Base-by-base conservation (phyloP, 257 asterid genomes). In the Knoxia roxburghii region DNA sequence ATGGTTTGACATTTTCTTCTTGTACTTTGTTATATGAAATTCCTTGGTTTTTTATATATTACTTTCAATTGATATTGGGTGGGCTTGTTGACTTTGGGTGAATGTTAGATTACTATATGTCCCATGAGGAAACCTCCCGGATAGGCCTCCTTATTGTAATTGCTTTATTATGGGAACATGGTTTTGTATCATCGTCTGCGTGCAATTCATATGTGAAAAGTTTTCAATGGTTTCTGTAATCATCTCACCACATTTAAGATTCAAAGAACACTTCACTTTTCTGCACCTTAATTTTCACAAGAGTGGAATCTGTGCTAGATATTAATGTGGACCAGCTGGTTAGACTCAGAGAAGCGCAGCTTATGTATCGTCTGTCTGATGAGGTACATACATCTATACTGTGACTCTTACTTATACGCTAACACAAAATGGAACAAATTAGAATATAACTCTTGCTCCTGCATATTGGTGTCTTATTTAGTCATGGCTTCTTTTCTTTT, bases 301-400 rank as follows among this genome's bases (percentile, higher is more conserved):
- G 67, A 45, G 53, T 72, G 74, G 30, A 26, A 73, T 72, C 37
- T 76, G 76, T 76, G 73, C 74, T 69, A 94, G 99, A 89, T 87
- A 68, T 94, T 67, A 84, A 77, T 67, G 93, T 52, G 72, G 73
- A 72, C 56, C 93, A 89, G 80, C 79, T 94, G 86, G 79, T 89
- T 76, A 75, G 82, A 74, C 88, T 94, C 51, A 85, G 97, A 73
- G 96, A 94, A 87, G 93, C 96, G 26, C 99, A 94, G 67, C 86
- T 81, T 73, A 71, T 65, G 61, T 94, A 86, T 79, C 87, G 80
- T 68, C 87, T 94, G 68, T 85, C 96, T 27, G 98, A 94, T 75
- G 96, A 90, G 91, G 91, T 85, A 81, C 59, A 50, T 55, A 65
- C 53, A 7, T 30, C 32, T 9, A n/a, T 33, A 15, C 29, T 21